Evolutionary conservation across 805 yeast genomes (phyloP), one percentile per base, ranked within the genome.

Genomic region (Myxozyma mucilagina): DNA sequence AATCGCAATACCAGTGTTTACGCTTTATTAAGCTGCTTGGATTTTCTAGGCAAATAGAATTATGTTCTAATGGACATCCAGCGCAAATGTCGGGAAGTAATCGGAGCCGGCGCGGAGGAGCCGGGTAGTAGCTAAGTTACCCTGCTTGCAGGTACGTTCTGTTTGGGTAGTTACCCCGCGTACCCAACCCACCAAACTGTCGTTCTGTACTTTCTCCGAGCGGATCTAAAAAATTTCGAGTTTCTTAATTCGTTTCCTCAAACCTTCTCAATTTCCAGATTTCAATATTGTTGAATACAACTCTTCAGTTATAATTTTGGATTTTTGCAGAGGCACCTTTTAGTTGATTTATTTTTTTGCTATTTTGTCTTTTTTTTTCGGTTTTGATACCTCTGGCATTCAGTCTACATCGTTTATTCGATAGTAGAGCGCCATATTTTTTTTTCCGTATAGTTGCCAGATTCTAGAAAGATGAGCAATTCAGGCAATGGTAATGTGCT

Each of bases 141-240:
- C 48, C 48, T 9, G 48, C 29, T 24, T 44, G 13, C 3, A 18
- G 48, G 48, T 44, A 44, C 48, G 32, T 10, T 20, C 29, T 10
- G n/a, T 8, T 10, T 24, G 48, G 8, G 16, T 44, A 44, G 48
- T 44, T 44, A 44, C 48, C 48, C 48, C 48, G n/a, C 48, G 48
- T 44, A 44, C 48, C 48, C 48, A 10, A 10, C 24, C 47, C 13
- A 10, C 24, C 16, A 18, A 42, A 11, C 47, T 16, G 11, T 16
- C 47, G 20, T 9, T n/a, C 24, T 14, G 20, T 5, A 11, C 47
- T 38, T 38, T 38, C 41, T 38, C n/a, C 41, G 41, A 38, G 47
- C 14, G 47, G 18, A 18, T 10, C 20, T 10, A 44, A 44, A 44
- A 44, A 44, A 44, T 44, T 44, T 44, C 34, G 34, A 24, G 24